Base-by-base conservation (phyloP, 176 grass and related monocot genomes). In the Oryza punctata region DNA sequence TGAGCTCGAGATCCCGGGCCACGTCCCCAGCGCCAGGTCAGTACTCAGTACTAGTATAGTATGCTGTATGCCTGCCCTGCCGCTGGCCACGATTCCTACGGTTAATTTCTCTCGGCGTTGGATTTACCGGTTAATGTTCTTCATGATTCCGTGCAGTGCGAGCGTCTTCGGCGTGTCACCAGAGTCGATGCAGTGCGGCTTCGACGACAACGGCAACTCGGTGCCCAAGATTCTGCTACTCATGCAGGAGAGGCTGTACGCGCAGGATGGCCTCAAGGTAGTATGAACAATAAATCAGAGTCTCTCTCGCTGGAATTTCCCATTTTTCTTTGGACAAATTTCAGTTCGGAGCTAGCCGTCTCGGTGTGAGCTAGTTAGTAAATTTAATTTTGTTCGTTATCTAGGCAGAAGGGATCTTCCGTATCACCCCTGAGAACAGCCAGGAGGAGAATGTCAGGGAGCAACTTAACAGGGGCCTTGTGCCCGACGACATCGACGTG, bases 381-480 rank as follows among this genome's bases (percentile, higher is more conserved):
- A 10, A 19, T 19, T 19, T 35, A 21, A 57, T 57, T 57, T 18
- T 57, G 50, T 57, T 57, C 50, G 18, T 2, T 77, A 2, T 72
- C 33, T 63, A 98, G 93, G 96, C 93, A 33, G 93, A 98, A 77
- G 96, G 96, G 70, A 95, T 98, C 85, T 98, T 97, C 67, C 91
- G 94, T 33, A 97, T 97, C 81, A 89, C 90, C 27, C 86, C 91
- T 3, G 94, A 97, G 66, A 98, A 98, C 59, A 79, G 89, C 68
- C 93, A 98, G 82, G 96, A 98, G 85, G 89, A 95, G 35, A 44
- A 93, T 75, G 93, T 98, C 25, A 95, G 96, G 77, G 93, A 93
- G 43, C 93, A 93, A 77, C 80, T 98, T 19, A 98, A 98, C 85
- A 87, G 87, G n/a, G 96, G 96, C 24, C 69, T 90, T 45, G 93